Percentiles rank a stretch among this genome's conserved stretches.
phyloP scores from a whole-genome alignment of 202 grass and related monocot genomes.

The Carex arenaria region DNA sequence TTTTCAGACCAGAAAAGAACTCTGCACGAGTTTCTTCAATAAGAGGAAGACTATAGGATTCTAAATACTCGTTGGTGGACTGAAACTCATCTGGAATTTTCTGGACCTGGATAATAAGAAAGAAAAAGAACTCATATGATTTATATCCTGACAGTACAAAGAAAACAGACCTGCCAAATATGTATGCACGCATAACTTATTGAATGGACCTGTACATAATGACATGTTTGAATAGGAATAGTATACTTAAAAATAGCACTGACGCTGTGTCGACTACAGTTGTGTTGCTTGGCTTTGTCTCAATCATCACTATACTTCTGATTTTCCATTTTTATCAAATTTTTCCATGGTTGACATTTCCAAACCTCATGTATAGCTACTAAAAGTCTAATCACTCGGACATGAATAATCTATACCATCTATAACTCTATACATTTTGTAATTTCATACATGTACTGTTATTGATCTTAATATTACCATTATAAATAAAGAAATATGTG shows the following conservation, averaged over 20 bases:
- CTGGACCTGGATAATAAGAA: constrained; percentile 35
- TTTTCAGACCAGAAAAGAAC: constrained; percentile 47
- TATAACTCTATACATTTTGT: not conserved
- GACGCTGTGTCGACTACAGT: not conserved
- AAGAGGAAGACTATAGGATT: constrained; percentile 42
- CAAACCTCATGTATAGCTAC: not conserved
- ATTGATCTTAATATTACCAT: not conserved
- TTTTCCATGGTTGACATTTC: not conserved
- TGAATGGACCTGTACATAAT: not conserved
- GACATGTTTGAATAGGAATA: not conserved
- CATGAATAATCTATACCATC: not conserved
- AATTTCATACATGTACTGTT: too few relatives aligned
- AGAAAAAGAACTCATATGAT: not conserved
- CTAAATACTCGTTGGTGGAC: constrained; percentile 39
- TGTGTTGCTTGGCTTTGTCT: not conserved
- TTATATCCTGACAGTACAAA: not conserved
- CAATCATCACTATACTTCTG: not conserved
- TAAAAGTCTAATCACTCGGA: not conserved
- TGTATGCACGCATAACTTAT: not conserved
- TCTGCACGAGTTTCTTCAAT: constrained; percentile 70
- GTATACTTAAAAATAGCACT: not conserved
- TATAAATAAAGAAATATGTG: not conserved
- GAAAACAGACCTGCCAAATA: not conserved
- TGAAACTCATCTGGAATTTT: constrained; percentile 45
- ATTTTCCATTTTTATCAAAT: not conserved